Evolutionary conservation across 78 protist species (phyloP).

Genomic region (Diacronema lutheri): DNA sequence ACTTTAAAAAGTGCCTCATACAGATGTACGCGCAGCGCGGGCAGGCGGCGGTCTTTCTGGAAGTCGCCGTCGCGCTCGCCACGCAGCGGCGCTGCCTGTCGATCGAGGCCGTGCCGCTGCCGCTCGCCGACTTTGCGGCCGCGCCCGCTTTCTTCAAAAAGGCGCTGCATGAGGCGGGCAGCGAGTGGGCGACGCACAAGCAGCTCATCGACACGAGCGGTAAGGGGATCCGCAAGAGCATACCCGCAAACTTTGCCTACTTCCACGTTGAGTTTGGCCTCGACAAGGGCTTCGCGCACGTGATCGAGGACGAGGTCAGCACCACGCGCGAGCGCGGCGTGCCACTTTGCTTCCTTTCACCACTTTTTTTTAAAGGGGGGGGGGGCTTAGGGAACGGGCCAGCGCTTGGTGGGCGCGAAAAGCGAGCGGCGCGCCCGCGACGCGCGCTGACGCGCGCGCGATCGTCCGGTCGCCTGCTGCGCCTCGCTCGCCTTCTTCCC

Average conservation of each 20-base stretch:
- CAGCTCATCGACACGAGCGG: slow-evolving; percentile 53
- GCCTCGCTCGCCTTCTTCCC: too few relatives aligned
- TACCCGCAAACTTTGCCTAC: slow-evolving; percentile 69
- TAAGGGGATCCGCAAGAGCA: slow-evolving; percentile 27
- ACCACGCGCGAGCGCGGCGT: too few relatives aligned
- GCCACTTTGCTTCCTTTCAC: too few relatives aligned
- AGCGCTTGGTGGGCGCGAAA: too few relatives aligned
- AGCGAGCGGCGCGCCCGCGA: too few relatives aligned
- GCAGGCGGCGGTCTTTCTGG: slow-evolving; percentile 51
- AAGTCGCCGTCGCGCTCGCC: slow-evolving; percentile 45
- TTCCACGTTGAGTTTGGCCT: slow-evolving; percentile 65
- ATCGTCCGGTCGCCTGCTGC: too few relatives aligned
- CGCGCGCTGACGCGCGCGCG: too few relatives aligned
- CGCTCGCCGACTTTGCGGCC: neutral
- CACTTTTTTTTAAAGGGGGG: too few relatives aligned
- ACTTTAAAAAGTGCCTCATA: slow-evolving; percentile 49
- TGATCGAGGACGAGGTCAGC: slow-evolving; percentile 62
- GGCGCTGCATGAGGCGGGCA: slow-evolving; percentile 47
- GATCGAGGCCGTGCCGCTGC: slow-evolving; percentile 59
- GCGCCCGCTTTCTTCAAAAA: slow-evolving; percentile 67
- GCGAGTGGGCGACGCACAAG: slow-evolving; percentile 64
- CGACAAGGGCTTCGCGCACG: slow-evolving; percentile 66
- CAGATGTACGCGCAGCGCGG: slow-evolving; percentile 47
- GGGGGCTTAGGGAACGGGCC: too few relatives aligned
- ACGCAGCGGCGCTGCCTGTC: slow-evolving; percentile 35